Evolutionary conservation across 1,284 basidiomycete genomes (phyloP), one percentile per base, ranked within the genome.

Genomic region (Cryptococcus amylolentus): DNA sequence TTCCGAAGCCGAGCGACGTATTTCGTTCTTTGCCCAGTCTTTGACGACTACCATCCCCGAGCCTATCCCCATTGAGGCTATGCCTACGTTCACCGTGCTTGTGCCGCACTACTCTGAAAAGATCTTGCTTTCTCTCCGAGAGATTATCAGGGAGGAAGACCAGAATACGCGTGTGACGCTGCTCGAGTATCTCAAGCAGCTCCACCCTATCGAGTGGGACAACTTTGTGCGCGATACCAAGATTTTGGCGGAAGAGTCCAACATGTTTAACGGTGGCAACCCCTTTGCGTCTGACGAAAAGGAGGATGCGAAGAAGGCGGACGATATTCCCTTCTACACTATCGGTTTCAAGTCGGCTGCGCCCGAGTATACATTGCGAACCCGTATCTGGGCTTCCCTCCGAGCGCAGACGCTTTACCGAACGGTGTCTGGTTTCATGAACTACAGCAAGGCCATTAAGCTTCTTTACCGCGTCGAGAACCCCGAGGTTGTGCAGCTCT

Each of bases 221-320:
- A 98, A 98, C 78, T 98, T 98, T 66, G 95, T 98, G 70, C 94
- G 94, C 81, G 95, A 98, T 76, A 98, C 96, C 75, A 98, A 96
- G 83, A 98, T 98, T 65, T 83, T 98, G 51, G 95, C 95, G 1
- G 94, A 98, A 77, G 95, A 98, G 77, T 89, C 91, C 13, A 86
- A 87, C 41, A 86, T 89, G 80, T 91, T 88, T 75, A 88, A 87
- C 61, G 89, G 88, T 38, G 80, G 84, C 54, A 86, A 84, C 70
- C 89, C 91, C 1, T 86, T 85, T 57, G 80, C 81, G 78, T 61
- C 65, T n/a, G 91, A 95, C 76, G 93, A 96, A 77, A 96, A 97
- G 79, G 85, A 82, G 16, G 78, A 79, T 50, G 80, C 81, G 43
- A 87, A 88, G 57, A 94, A 90, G 79, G 84, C 87, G 54, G 91